Evolutionary conservation across 768 basidiomycete genomes (phyloP).

Genomic region (Trametes elegans): DNA sequence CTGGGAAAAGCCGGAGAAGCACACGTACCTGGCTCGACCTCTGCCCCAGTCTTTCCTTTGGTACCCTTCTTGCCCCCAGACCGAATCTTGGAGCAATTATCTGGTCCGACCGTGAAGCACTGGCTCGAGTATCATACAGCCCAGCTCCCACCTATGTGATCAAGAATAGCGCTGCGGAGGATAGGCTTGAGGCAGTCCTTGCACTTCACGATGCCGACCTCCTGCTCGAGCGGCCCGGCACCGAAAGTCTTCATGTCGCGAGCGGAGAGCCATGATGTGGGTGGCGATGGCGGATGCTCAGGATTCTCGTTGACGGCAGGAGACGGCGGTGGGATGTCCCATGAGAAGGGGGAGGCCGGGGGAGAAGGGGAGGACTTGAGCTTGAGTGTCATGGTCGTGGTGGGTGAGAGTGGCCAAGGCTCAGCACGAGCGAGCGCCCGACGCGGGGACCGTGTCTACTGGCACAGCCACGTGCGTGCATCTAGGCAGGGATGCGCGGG

Average conservation of each 20-base stretch:
- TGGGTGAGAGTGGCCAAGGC: neutral
- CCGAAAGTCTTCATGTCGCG: constrained; percentile 89
- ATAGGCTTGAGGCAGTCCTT: constrained; percentile 80
- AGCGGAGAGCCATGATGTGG: constrained; percentile 82
- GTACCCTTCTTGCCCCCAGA: constrained; percentile 50
- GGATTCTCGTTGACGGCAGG: constrained; percentile 35
- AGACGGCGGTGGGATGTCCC: constrained; percentile 43
- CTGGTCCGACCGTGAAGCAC: constrained; percentile 33
- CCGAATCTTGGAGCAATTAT: constrained; percentile 60
- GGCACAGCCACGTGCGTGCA: constrained; percentile 4
- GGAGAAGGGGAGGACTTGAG: constrained; percentile 38
- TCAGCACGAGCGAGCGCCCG: neutral
- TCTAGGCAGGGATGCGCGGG: no score
- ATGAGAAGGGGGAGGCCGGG: constrained; percentile 59
- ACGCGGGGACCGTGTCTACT: no score
- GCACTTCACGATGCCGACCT: constrained; percentile 69
- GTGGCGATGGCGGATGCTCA: constrained; percentile 57
- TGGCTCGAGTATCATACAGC: neutral
- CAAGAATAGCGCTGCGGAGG: constrained; percentile 67
- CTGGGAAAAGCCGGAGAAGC: neutral
- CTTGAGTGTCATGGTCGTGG: constrained; percentile 38
- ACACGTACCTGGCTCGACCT: constrained; percentile 43
- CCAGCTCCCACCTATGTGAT: constrained; percentile 65
- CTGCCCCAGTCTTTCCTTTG: constrained; percentile 50
- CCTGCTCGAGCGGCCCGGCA: constrained; percentile 63